Evolutionary conservation across 495 filamentous ascomycete species (phyloP).

Genomic region (Glonium stellatum): DNA sequence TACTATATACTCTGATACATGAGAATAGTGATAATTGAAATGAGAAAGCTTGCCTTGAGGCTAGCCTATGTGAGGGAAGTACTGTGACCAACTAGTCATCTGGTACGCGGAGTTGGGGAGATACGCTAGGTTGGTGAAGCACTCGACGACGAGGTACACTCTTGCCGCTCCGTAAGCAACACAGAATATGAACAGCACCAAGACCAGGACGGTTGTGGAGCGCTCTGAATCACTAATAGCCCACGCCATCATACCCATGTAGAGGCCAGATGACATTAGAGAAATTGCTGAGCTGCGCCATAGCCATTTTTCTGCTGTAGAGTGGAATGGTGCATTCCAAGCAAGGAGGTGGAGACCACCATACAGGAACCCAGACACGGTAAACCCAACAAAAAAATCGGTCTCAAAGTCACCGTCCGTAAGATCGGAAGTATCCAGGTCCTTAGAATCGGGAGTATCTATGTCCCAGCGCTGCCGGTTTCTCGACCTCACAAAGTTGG

Average conservation of each 20-base stretch:
- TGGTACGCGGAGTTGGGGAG: conserved; percentile 32
- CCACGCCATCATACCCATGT: too few species aligned
- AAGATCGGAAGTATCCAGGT: too few species aligned
- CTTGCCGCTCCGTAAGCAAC: conserved; percentile 27
- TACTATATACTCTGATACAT: too few species aligned
- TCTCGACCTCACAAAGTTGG: too few species aligned
- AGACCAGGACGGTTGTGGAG: background rate
- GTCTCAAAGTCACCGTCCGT: background rate
- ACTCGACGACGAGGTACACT: conserved; percentile 34
- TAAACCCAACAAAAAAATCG: background rate
- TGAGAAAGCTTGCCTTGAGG: background rate
- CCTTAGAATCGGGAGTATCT: too few species aligned
- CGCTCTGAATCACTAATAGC: too few species aligned
- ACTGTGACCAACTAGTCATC: conserved; percentile 31
- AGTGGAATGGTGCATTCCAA: background rate
- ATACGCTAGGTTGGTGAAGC: conserved; percentile 33
- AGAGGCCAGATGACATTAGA: background rate
- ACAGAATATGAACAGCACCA: background rate
- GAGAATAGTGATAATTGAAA: conserved; percentile 1
- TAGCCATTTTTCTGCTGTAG: background rate
- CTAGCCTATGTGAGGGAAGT: conserved; percentile 14
- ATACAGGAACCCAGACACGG: background rate
- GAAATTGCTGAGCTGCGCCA: background rate
- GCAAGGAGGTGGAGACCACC: background rate
- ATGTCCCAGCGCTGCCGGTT: too few species aligned